Conservation (phyloP, 768 basidiomycete species). For the Ramaria sp. region DNA sequence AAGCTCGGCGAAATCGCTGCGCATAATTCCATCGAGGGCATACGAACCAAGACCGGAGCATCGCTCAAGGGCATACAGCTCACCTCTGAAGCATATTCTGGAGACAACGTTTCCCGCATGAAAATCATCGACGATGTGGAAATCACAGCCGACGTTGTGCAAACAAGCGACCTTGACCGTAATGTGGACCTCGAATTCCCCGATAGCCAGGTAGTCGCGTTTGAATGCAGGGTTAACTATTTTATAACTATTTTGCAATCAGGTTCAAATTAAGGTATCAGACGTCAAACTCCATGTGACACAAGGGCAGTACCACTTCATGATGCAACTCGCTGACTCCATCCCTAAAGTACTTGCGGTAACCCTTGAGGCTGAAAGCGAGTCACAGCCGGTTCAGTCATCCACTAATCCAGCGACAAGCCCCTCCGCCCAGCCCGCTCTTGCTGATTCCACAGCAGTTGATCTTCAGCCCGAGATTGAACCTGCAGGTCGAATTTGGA, state of each 20-base stretch:
- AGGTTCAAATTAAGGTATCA: slow-evolving; percentile 69
- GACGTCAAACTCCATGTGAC: slow-evolving; percentile 80
- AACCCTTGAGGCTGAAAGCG: slow-evolving; percentile 30
- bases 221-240: not conserved
- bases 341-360: slow-evolving; percentile 56
- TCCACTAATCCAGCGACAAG: slow-evolving; percentile 10
- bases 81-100: slow-evolving; percentile 51
- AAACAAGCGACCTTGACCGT: slow-evolving; percentile 47
- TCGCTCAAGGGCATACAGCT: slow-evolving; percentile 78
- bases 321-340: slow-evolving; percentile 55
- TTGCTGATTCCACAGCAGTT: slow-evolving; percentile 15
- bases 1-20: slow-evolving; percentile 85
- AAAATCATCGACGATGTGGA: slow-evolving; percentile 92
- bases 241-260: not conserved
- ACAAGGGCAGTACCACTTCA: slow-evolving; percentile 67
- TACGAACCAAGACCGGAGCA: slow-evolving; percentile 53
- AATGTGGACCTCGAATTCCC: slow-evolving; percentile 43
- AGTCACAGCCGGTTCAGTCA: slow-evolving; percentile 15
- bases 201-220: slow-evolving; percentile 55
- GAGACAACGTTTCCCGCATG: slow-evolving; percentile 40
- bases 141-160: slow-evolving; percentile 56
- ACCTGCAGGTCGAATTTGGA: slow-evolving; percentile 34
- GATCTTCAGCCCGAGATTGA: slow-evolving; percentile 52
- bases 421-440: slow-evolving; percentile 3
- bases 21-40: slow-evolving; percentile 56